Conservation (phyloP, 192 early-diverging fungal species). For the Kappamyces sp. region DNA sequence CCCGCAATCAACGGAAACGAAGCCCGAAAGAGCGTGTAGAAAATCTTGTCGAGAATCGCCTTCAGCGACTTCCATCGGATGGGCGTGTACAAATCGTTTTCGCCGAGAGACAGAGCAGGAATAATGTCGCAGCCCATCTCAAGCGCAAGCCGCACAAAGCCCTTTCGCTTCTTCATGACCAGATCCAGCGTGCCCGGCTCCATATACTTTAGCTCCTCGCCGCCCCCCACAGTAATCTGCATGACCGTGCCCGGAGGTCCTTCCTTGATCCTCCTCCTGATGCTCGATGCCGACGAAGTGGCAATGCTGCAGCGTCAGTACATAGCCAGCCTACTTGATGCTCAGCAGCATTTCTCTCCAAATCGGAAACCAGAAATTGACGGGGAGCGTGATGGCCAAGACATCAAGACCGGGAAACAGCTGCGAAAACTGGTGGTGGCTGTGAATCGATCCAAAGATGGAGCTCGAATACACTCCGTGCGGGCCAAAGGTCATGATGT, state of each 20-base stretch:
- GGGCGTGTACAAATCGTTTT: constrained; percentile 18
- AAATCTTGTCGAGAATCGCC: background rate
- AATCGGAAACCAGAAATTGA: constrained; percentile 30
- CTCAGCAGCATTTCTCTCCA: constrained; percentile 12
- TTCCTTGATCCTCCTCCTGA: constrained; percentile 8
- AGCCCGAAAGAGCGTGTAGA: constrained; percentile 5
- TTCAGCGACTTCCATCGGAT: constrained; percentile 9
- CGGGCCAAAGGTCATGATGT: constrained; percentile 21
- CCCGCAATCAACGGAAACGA: constrained; percentile 2
- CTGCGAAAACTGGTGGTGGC: constrained; percentile 17
- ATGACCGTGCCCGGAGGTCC: constrained; percentile 17
- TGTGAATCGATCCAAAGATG: constrained; percentile 3
- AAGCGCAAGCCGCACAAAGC: constrained; percentile 34
- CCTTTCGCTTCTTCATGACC: constrained; percentile 33
- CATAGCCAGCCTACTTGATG: constrained; percentile 2
- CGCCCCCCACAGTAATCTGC: constrained; percentile 31
- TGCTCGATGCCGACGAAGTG: constrained; percentile 15
- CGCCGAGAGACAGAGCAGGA: constrained; percentile 1
- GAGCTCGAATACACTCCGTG: constrained; percentile 24
- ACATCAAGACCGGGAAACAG: constrained; percentile 23
- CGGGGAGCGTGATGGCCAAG: constrained; percentile 22
- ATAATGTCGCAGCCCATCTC: constrained; percentile 21
- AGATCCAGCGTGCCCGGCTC: constrained; percentile 26
- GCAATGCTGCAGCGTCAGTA: constrained; percentile 18
- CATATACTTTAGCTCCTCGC: constrained; percentile 27